Conservation (phyloP, 257 asterid species). For the Nicotiana noctiflora region DNA sequence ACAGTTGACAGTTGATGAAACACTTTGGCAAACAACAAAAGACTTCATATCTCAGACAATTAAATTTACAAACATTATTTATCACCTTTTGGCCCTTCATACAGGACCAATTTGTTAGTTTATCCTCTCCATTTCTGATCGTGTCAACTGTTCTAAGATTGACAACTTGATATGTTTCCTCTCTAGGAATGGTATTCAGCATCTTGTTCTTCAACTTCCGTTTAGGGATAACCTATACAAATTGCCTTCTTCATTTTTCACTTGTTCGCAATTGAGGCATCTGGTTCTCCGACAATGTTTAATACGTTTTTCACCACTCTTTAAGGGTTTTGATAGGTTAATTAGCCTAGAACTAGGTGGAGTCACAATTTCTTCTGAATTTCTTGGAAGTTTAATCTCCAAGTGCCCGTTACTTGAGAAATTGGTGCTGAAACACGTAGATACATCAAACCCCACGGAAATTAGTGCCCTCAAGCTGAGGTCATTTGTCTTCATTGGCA, state of each 20-base stretch:
- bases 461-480: background rate
- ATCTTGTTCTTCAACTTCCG: background rate
- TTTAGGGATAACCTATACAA: background rate
- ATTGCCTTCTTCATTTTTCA: slow-evolving; percentile 4
- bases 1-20: background rate
- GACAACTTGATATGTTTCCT: slow-evolving; percentile 5
- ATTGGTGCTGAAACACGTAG: background rate
- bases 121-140: background rate
- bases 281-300: background rate
- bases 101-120: slow-evolving; percentile 3
- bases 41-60: background rate
- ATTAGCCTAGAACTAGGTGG: background rate
- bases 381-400: slow-evolving; percentile 3
- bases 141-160: background rate
- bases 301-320: background rate
- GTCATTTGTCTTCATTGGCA: background rate
- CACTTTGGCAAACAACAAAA: background rate
- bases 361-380: background rate
- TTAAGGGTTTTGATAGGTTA: slow-evolving; percentile 6
- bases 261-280: background rate
- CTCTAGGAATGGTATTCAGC: background rate
- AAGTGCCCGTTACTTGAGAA: background rate
- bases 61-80: background rate
- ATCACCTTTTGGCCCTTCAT: background rate
- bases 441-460: background rate